These are phyloP conservation scores for Fusarium cicatricum DNA, from an alignment of 2,329 filamentous ascomycete species.

Conservation along the genomic window DNA sequence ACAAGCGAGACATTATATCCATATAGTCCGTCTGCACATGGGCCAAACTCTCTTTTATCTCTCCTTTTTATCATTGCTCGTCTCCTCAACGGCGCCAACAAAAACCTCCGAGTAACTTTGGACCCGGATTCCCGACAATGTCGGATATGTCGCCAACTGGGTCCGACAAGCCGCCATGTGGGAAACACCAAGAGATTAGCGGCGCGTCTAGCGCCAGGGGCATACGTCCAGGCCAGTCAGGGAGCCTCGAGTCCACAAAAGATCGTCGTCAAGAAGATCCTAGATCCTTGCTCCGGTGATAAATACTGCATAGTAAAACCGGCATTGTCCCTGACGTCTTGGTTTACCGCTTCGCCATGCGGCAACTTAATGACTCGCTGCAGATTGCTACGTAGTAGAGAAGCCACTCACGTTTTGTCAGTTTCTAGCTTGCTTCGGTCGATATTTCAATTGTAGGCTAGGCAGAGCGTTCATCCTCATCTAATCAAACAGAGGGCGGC, in stretches of 20 bases:
- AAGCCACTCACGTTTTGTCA: neutral
- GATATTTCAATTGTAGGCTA: neutral
- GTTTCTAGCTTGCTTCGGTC: neutral
- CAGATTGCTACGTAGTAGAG: neutral
- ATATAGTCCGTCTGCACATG: no score
- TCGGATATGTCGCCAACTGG: neutral
- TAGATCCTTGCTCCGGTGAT: neutral
- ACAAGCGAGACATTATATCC: no score
- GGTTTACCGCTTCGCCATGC: neutral
- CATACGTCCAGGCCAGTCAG: neutral
- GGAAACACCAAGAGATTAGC: neutral
- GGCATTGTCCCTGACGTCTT: no score
- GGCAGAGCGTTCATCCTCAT: neutral
- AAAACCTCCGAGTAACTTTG: no score
- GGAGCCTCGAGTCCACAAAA: neutral
- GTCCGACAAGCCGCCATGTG: neutral
- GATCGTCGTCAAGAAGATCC: constrained; percentile 6
- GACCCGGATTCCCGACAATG: no score
- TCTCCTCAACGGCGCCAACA: no score
- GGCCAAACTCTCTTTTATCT: neutral
- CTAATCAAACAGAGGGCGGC: neutral
- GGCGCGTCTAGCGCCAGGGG: neutral
- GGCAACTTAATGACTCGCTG: neutral
- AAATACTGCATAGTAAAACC: no score
- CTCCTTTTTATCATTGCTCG: no score